Base-by-base conservation (phyloP, 192 early-diverging fungal genomes). In the Mortierella alpina region DNA sequence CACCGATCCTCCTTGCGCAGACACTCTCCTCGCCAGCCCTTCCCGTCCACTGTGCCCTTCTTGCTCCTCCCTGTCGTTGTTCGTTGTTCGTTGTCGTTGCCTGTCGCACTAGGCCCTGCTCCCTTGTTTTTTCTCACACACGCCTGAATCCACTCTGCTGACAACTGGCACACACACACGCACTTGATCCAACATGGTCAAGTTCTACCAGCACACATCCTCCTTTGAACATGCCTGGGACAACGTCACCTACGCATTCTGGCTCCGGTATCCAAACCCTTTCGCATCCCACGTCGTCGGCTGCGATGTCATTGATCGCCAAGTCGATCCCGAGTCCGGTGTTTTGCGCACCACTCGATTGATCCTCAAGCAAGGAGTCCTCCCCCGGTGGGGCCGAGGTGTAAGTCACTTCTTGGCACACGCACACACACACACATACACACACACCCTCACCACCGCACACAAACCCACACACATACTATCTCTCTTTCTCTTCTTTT, bases 261-360 rank as follows among this genome's bases (percentile, higher is more conserved):
- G 92, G 90, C 83, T 94, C 73, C 93, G 97, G 53, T 99, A 99
- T 86, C 98, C 98, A 55, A 99, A 99, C 82, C 98, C 98, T 31
- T 97, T 95, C 84, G 94, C 98, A 5, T 88, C 91, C 9, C 98
- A 99, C 84, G 98, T 99, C 17, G 83, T 98, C 54, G 84, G 95
- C 6, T 88, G 92, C 20, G 98, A 99, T 85, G 96, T 97, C n/a
- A 88, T 99, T 15, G 96, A 95, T 63, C 88, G 97, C 40, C 84
- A 85, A 50, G 88, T 98, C 6, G 95, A 97, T 72, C 85, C 90
- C 13, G 84, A 86, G 6, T 93, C 92, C 0, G 96, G 96, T 23
- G 84, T 92, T 58, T 83, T 99, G 72, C 89, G 89, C 68, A 96
- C 95, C 9, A 96, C 95, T 9, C 88, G 98, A 63, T 80, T 99